Evolutionary conservation across 345 rosid genomes (phyloP).

Genomic region (Hirschfeldia incana): DNA sequence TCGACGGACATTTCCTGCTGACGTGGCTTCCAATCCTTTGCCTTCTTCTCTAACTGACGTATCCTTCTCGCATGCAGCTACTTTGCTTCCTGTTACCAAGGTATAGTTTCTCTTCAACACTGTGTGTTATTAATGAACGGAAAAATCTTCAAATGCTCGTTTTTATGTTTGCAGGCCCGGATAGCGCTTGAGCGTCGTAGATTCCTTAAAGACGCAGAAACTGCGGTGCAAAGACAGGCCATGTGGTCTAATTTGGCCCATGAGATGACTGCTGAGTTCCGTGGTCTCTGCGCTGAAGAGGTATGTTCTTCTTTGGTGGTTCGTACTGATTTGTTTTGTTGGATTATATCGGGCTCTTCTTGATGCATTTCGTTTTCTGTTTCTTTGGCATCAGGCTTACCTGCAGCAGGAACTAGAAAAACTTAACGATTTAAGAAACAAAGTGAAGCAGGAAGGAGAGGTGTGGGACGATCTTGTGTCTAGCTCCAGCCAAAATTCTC

Average conservation of each 20-base stretch:
- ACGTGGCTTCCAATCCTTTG: slow-evolving; percentile 78
- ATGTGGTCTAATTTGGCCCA: slow-evolving; percentile 99
- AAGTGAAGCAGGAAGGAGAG: slow-evolving; percentile 98
- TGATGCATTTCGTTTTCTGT: slow-evolving; percentile 22
- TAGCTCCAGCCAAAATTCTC: slow-evolving; percentile 94
- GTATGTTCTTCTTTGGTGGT: slow-evolving; percentile 38
- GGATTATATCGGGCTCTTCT: background rate
- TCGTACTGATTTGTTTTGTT: background rate
- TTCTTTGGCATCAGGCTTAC: slow-evolving; percentile 78
- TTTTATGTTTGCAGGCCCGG: slow-evolving; percentile 61
- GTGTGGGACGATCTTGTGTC: slow-evolving; percentile 97
- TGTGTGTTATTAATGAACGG: background rate
- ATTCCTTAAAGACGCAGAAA: slow-evolving; percentile 91
- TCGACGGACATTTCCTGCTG: slow-evolving; percentile 86
- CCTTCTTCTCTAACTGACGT: slow-evolving; percentile 98
- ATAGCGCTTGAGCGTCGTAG: slow-evolving; percentile 94
- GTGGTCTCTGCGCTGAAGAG: slow-evolving; percentile 99
- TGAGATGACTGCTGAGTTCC: slow-evolving; percentile 99
- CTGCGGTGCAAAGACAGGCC: slow-evolving; percentile 91
- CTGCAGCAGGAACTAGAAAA: slow-evolving; percentile 98
- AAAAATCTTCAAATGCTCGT: background rate
- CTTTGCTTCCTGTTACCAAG: slow-evolving; percentile 96
- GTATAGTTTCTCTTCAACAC: slow-evolving; percentile 34
- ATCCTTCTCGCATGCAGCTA: slow-evolving; percentile 96
- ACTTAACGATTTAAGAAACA: slow-evolving; percentile 89